These are phyloP conservation scores for Penicillium egyptiacum DNA, from an alignment of 495 filamentous ascomycete species.

Conservation along the genomic window DNA sequence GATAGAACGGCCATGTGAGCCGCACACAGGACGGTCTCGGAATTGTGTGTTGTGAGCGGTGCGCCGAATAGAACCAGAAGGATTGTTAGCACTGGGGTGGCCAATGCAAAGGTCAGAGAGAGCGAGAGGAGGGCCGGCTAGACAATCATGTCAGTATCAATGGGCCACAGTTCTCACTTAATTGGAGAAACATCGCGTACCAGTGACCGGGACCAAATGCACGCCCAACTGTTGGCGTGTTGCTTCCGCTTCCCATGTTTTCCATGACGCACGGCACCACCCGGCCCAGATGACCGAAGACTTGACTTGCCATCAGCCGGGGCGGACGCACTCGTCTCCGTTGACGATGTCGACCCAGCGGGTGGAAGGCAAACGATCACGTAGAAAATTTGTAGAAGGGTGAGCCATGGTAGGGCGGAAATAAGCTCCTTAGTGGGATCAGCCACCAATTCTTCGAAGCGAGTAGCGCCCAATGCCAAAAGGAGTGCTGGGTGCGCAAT, in stretches of 20 bases:
- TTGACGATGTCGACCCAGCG: conserved; percentile 44
- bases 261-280: conserved; percentile 22
- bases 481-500: conserved; percentile 67
- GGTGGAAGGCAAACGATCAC: conserved; percentile 71
- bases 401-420: conserved; percentile 59
- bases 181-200: conserved; percentile 26
- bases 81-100: conserved; percentile 60
- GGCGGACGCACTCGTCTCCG: conserved; percentile 31
- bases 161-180: neutral
- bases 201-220: conserved; percentile 34
- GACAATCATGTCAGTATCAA: conserved; percentile 15
- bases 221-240: conserved; percentile 16
- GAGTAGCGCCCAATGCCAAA: conserved; percentile 55
- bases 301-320: conserved; percentile 36
- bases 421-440: conserved; percentile 69
- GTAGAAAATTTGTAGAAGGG: conserved; percentile 66
- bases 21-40: conserved; percentile 75
- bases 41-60: conserved; percentile 77
- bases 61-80: conserved; percentile 86
- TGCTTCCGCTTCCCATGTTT: conserved; percentile 25
- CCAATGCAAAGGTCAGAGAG: conserved; percentile 63
- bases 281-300: conserved; percentile 24
- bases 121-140: conserved; percentile 63
- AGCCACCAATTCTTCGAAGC: conserved; percentile 66
- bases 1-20: conserved; percentile 77